Evolutionary conservation across 2,329 filamentous ascomycete genomes (phyloP), one percentile per base, ranked within the genome.

Genomic region (Coniochaeta prunicola): DNA sequence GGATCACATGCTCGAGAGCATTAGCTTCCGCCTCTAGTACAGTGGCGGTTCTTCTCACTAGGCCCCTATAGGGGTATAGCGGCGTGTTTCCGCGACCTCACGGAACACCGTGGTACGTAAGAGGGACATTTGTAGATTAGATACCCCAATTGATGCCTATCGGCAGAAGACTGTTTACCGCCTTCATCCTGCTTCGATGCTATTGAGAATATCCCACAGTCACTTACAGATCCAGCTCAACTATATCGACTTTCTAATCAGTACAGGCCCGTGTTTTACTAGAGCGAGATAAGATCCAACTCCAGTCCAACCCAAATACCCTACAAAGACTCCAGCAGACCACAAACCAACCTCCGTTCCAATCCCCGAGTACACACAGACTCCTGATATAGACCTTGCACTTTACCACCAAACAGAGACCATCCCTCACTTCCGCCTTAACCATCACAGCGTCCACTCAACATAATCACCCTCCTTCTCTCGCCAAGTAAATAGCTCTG

Each of bases 121-220:
- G 50, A 59, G 54, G 57, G 59, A 40, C 38, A 50, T 58, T 28
- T 63, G 63, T 64, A 62, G 63, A 64, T 58, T 63, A 64, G 63
- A 64, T 64, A 64, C 63, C 63, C 62, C 60, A 40, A 53, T 58
- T 61, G 56, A 34, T 36, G 31, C 33, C 54, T 50, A 59, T 38
- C 50, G 30, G 31, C 38, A 53, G 30, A 33, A 40, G 42, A 53
- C 26, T 57, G 36, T 45, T 10, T 42, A 31, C 15, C 21, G 26
- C n/a, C 4, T 17, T 3, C 13, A 4, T 26, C 12, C 17, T 12
- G 0, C 19, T 24, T 24, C 10, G 12, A 21, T 21, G 2, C 13
- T 45, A 9, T 4, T 24, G 12, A 10, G 40, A 45, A 24, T 6
- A 4, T 10, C 40, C 12, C 12, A 36, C 33, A 36, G 17, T 36